phyloP scores from a whole-genome alignment of 495 filamentous ascomycete species.

The Zalerion maritima region DNA sequence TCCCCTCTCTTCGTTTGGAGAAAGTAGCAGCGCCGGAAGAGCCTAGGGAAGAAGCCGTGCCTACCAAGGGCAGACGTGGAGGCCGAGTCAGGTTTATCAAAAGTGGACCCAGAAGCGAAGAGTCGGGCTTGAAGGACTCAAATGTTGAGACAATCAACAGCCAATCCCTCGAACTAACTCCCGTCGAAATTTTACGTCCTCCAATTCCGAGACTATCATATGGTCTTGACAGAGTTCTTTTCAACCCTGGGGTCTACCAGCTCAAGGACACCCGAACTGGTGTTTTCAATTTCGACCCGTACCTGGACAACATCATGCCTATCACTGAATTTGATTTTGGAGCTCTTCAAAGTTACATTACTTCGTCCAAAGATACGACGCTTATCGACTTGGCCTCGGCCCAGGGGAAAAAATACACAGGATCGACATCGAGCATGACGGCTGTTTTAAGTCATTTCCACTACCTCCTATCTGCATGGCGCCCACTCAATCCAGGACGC shows the following conservation, averaged over 20 bases:
- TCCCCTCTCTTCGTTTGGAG: no score
- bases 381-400: slow-evolving; percentile 50
- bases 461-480: slow-evolving; percentile 75
- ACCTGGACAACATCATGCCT: slow-evolving; percentile 82
- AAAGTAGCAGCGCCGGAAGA: no score
- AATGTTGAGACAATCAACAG: slow-evolving; percentile 14
- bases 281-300: slow-evolving; percentile 93
- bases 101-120: no score
- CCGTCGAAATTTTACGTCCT: slow-evolving; percentile 37
- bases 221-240: slow-evolving; percentile 77
- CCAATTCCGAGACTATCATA: slow-evolving; percentile 60
- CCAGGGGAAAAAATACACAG: slow-evolving; percentile 68
- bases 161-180: slow-evolving; percentile 13
- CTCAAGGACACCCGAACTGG: slow-evolving; percentile 78
- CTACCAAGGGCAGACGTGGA: no score
- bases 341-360: slow-evolving; percentile 69
- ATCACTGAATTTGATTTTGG: slow-evolving; percentile 83
- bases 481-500: slow-evolving; percentile 45
- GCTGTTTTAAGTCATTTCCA: slow-evolving; percentile 79
- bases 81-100: no score
- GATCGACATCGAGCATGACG: slow-evolving; percentile 95
- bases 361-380: slow-evolving; percentile 66
- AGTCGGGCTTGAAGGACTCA: no score
- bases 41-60: no score
- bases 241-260: slow-evolving; percentile 88